phyloP scores from a whole-genome alignment of 345 rosid genomes.

The Carallia brachiata region DNA sequence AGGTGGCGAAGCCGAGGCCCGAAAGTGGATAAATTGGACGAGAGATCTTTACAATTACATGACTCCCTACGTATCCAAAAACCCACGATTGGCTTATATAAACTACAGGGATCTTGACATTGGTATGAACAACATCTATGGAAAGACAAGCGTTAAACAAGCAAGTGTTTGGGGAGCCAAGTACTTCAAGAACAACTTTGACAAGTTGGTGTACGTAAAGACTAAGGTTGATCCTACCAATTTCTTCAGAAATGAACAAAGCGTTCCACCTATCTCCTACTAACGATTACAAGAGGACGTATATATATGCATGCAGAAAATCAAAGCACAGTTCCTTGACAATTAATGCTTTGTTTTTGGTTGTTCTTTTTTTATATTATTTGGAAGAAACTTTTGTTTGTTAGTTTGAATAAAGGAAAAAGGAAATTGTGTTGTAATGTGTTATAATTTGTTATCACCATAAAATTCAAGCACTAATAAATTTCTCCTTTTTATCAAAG shows the following conservation, averaged over 20 bases:
- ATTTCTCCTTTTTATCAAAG: no score
- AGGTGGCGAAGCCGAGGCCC: background rate
- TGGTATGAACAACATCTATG: background rate
- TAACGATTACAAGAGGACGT: background rate
- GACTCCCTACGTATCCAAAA: background rate
- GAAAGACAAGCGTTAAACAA: background rate
- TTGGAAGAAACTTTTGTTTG: no score
- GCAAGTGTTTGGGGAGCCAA: background rate
- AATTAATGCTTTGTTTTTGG: background rate
- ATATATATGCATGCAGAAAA: no score
- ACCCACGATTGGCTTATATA: background rate
- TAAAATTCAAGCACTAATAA: no score
- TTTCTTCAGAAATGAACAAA: background rate
- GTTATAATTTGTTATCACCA: no score
- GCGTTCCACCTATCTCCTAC: background rate
- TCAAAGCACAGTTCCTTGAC: background rate
- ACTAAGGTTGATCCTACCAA: background rate
- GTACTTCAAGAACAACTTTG: background rate
- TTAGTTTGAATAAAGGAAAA: no score
- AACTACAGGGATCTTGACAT: background rate
- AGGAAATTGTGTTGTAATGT: no score
- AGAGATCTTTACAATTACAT: background rate
- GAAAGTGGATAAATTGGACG: background rate
- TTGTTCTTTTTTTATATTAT: no score
- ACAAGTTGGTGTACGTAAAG: background rate